Base-by-base conservation (phyloP, 148 eudicot species). In the Salicornia ramosissima region DNA sequence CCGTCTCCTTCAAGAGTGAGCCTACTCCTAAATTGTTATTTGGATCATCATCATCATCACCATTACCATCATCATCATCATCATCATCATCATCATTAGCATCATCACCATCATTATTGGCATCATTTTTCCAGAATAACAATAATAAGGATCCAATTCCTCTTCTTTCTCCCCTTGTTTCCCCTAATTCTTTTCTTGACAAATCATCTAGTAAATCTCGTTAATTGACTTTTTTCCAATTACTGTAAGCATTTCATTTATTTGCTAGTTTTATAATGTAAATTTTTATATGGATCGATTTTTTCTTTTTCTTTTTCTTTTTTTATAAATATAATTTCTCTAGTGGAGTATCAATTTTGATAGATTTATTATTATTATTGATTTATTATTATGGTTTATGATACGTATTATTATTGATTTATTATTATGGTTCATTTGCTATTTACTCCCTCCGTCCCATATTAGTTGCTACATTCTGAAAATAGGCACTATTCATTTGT, bases 131-230 rank as follows among this genome's bases (percentile, higher is more conserved):
- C 46, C 72, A 73, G 24, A 77, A 72, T 36, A 36, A 36, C 8
- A 36, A 36, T 36, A 36, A 36, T 79, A 79, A 84, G 63, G 90
- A 83, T 60, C 88, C 88, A 6, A 86, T 87, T 34, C 91, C 91
- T 79, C 86, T 87, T 59, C 85, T 87, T 46, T 80, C 91, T 26
- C 91, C 91, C 11, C 85, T 87, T 12, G 83, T 82, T 39, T 75
- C 81, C 59, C 88, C 90, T 74, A n/a, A n/a, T n/a, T 80, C 90
- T 61, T 61, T 80, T 51, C 65, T 72, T 8, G 84, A 86, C 16
- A 75, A 58, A 47, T 66, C 83, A 19, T 70, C 74, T 31, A 71
- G 81, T 0, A 66, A 61, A 24, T 81, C 83, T 64, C 71, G 39
- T 74, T 77, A 69, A 50, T 61, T 14, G 6, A 15, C 18, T 22